Evolutionary conservation across 1,139 yeast species (phyloP).

Genomic region (Yamadazyma atlantica): DNA sequence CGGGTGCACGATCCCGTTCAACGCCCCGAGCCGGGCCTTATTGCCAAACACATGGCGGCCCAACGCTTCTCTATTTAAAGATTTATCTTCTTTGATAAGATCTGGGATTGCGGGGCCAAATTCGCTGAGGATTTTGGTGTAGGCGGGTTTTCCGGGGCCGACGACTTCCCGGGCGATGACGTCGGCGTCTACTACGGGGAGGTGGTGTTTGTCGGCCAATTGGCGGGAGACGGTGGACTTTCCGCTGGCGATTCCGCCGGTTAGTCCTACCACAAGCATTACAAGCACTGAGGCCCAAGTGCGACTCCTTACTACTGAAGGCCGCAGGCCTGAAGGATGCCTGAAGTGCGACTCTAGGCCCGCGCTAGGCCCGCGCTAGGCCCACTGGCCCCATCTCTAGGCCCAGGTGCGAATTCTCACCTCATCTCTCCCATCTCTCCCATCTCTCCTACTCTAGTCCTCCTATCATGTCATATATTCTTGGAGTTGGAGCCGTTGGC

Average conservation of each 20-base stretch:
- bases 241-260: slow-evolving; percentile 97
- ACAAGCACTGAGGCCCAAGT: no score
- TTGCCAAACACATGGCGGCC: slow-evolving; percentile 81
- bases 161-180: slow-evolving; percentile 83
- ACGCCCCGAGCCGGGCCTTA: slow-evolving; percentile 46
- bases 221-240: slow-evolving; percentile 83
- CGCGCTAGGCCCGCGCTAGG: no score
- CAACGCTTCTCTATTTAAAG: slow-evolving; percentile 67
- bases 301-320: no score
- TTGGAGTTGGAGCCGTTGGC: slow-evolving; percentile 18
- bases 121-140: slow-evolving; percentile 57
- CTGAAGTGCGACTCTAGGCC: background rate
- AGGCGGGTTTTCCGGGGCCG: slow-evolving; percentile 74
- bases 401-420: no score
- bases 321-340: no score
- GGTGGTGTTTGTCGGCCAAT: slow-evolving; percentile 50
- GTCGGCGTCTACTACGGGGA: slow-evolving; percentile 86
- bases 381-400: no score
- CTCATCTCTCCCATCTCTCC: background rate
- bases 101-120: slow-evolving; percentile 59
- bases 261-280: slow-evolving; percentile 89
- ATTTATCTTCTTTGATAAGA: slow-evolving; percentile 44
- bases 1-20: slow-evolving; percentile 86
- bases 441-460: background rate
- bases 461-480: slow-evolving; percentile 1